Evolutionary conservation across 768 basidiomycete species (phyloP).

Genomic region (Serendipita sp.): DNA sequence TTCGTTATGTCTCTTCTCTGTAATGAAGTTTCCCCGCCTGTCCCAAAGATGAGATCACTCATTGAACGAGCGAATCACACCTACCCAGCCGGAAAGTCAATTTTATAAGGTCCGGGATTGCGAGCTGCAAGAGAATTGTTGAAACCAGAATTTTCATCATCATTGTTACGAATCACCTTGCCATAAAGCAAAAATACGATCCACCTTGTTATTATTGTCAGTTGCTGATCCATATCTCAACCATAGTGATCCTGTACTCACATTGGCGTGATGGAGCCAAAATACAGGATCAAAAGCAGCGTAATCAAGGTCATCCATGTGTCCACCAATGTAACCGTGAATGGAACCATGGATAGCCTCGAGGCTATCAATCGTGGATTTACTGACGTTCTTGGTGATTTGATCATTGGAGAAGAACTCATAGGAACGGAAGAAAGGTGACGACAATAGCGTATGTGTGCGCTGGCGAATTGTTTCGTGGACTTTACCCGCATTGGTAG

Average conservation of each 20-base stretch:
- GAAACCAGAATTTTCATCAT: neutral
- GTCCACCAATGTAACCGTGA: conserved; percentile 25
- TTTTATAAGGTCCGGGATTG: conserved; percentile 18
- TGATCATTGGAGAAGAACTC: conserved; percentile 5
- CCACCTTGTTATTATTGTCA: conserved; percentile 23
- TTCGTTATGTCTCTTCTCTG: neutral
- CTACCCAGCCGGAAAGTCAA: no score
- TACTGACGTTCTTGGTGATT: neutral
- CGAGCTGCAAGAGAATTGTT: conserved; percentile 18
- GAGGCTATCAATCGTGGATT: conserved; percentile 13
- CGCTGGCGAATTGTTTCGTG: conserved; percentile 8
- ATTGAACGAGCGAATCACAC: no score
- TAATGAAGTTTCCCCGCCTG: neutral
- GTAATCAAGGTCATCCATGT: conserved; percentile 22
- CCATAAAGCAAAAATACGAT: conserved; percentile 37
- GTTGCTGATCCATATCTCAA: neutral
- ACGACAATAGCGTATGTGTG: neutral
- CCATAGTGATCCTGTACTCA: neutral
- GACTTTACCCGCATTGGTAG: neutral
- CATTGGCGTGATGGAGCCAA: conserved; percentile 30
- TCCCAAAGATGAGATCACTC: no score
- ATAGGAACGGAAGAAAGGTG: neutral
- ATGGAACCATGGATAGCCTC: conserved; percentile 36
- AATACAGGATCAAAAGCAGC: conserved; percentile 38
- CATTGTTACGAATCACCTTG: conserved; percentile 9